These are phyloP conservation scores for Cyclostephanos invisitatus DNA, from an alignment of 108 stramenopile species.

Conservation along the genomic window DNA sequence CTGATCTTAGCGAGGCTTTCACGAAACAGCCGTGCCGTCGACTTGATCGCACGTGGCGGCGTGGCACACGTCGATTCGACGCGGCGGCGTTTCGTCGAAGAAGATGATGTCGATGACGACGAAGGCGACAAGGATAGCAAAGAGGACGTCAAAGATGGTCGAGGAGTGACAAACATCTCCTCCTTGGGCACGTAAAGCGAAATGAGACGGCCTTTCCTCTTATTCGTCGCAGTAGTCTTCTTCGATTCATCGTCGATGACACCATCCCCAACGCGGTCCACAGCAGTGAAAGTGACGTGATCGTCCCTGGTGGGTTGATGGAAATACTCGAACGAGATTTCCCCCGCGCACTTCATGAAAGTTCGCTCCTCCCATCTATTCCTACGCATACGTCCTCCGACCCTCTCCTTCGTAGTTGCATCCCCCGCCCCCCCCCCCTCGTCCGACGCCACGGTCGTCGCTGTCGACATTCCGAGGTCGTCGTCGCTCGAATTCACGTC, in stretches of 20 bases:
- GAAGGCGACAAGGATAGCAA: background rate
- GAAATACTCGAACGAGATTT: constrained; percentile 27
- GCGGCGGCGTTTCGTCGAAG: constrained; percentile 24
- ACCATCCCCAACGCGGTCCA: background rate
- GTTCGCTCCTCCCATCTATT: background rate
- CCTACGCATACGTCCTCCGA: background rate
- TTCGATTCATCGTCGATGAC: background rate
- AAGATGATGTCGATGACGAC: background rate
- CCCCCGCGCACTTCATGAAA: constrained; percentile 10
- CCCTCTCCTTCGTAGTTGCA: constrained; percentile 3
- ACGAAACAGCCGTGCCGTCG: constrained; percentile 48
- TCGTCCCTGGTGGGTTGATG: background rate
- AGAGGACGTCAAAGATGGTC: background rate
- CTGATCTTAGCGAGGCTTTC: constrained; percentile 39
- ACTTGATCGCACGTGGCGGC: constrained; percentile 20
- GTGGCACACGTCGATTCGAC: too few species aligned
- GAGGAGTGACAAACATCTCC: constrained; percentile 17
- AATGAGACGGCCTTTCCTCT: constrained; percentile 7
- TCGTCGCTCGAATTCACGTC: background rate
- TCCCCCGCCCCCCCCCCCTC: background rate
- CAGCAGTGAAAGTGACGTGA: background rate
- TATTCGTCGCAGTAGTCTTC: too few species aligned
- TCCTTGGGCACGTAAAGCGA: constrained; percentile 18
- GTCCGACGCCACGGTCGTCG: constrained; percentile 7
- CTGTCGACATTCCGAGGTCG: background rate